Evolutionary conservation across 108 stramenopile species (phyloP).

Genomic region (Mayamaea pseudoterrestris): DNA sequence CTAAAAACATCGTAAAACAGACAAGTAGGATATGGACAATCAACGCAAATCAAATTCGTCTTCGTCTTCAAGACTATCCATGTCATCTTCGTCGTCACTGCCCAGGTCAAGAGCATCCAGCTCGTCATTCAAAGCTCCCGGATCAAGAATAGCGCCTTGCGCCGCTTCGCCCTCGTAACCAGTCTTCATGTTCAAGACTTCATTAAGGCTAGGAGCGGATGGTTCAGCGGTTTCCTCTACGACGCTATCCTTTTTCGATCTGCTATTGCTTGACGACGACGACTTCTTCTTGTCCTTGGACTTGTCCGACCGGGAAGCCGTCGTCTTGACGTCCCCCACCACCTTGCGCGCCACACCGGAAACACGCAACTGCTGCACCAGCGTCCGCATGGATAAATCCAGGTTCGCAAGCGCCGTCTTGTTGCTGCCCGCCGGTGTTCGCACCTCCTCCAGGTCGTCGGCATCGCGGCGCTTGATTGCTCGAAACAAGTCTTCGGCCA

Average conservation of each 20-base stretch:
- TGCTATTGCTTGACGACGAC: background rate
- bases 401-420: slow-evolving; percentile 55
- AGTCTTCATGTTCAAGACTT: slow-evolving; percentile 18
- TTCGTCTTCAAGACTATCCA: slow-evolving; percentile 20
- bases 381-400: slow-evolving; percentile 33
- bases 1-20: no score
- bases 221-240: slow-evolving; percentile 7
- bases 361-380: slow-evolving; percentile 44
- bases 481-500: slow-evolving; percentile 79
- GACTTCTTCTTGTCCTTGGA: no score
- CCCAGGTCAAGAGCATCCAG: slow-evolving; percentile 31
- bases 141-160: slow-evolving; percentile 5
- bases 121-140: slow-evolving; percentile 21
- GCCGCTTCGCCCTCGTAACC: slow-evolving; percentile 21
- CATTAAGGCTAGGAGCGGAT: slow-evolving; percentile 4
- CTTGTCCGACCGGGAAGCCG: background rate
- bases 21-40: background rate
- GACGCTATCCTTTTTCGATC: background rate
- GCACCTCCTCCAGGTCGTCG: slow-evolving; percentile 62
- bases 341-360: slow-evolving; percentile 47
- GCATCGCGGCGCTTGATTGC: slow-evolving; percentile 55
- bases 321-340: background rate
- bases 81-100: slow-evolving; percentile 20
- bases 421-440: slow-evolving; percentile 41
- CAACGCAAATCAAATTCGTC: slow-evolving; percentile 34